Evolutionary conservation across 371 early-diverging fungal genomes (phyloP), one percentile per base, ranked within the genome.

Genomic region (Saksenaea vasiformis): DNA sequence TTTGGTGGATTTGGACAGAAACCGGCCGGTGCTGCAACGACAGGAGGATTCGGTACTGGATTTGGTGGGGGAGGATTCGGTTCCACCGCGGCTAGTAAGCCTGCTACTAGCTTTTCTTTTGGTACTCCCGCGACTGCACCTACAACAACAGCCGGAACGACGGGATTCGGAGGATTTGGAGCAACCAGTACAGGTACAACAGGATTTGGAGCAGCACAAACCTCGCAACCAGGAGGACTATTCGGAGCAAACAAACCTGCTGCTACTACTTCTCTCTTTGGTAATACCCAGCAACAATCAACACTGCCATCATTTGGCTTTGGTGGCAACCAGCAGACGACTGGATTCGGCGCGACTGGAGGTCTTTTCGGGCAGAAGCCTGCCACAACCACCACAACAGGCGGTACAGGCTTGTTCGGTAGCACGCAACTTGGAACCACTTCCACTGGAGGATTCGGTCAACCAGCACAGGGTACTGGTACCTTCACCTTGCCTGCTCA

Each of bases 161-260:
- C 67, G 17, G 68, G 68, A 9, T 73, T 73, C 58, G 78, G 71
- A 44, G 71, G 71, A 7, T 69, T 69, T 62, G 71, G 71, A 37
- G 63, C 69, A 27, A 39, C 68, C 15, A 61, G 55, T 27, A 44
- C 76, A 26, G 69, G 71, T 17, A 71, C 70, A 8, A 66, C 74
- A 38, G 75, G 75, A 36, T 60, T 65, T 56, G 60, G 58, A 22
- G 56, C 60, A 13, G 67, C 77, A 15, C 56, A 72, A 17, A 41
- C 67, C 3, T 22, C 78, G 3, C 56, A 70, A 10, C 37, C 76
- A 5, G 66, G 72, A n/a, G 71, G 81, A 28, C 67, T 86, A 19
- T 88, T 89, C 68, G 91, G 91, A 11, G 77, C 78, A 15, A 68
- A 82, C n/a, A 73, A 78, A 22, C 68, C 88, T 22, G 73, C 82